Base-by-base conservation (phyloP, 495 filamentous ascomycete species). In the Pyrenula massariospora region DNA sequence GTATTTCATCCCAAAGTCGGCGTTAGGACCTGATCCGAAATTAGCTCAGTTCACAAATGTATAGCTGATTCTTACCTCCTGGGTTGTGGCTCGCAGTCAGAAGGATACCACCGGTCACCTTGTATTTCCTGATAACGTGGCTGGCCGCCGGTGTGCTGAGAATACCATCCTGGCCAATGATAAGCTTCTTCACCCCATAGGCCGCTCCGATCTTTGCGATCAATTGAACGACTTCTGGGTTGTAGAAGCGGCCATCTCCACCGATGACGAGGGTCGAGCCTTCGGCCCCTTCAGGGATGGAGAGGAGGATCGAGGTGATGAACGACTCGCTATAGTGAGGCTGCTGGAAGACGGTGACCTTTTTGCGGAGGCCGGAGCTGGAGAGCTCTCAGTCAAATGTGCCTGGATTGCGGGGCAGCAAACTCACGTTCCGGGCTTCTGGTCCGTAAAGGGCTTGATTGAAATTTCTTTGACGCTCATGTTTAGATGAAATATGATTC, bases 1-100 rank as follows among this genome's bases (percentile, higher is more conserved):
- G 79, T 98, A 98, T 75, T 98, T 98, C 84, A 98, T 97, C 56
- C 93, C 93, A 57, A 97, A 97, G 74, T 98, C 93, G 68, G 89
- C 83, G 58, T 81, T 83, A 52, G 94, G 94, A 23, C 93, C 91
- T 96, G 24, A 11, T 2, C 20, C 19, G 0, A 20, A 21, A 23
- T 21, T 12, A 23, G 8, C 31, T 42, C 5, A 42, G 31, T 42
- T 49, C 21, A n/a, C 53, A 56, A 2, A 1, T 23, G 21, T 15
- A 31, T 8, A 51, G 5, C 12, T 48, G 36, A 23, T 50, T 77
- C 86, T 71, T 77, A 95, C 91, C 93, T 70, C 93, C 93, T 48
- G 93, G 91, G 73, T 98, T 98, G 77, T 98, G 93, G 69, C 89
- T 95, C 62, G 93, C 93, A 56, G 94, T 98, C 75, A 98, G 74